Percentiles rank a stretch among this genome's conserved stretches.
These are phyloP conservation scores for Citrullus mucosospermus DNA, from an alignment of 306 rosid species.

Conservation along the genomic window DNA sequence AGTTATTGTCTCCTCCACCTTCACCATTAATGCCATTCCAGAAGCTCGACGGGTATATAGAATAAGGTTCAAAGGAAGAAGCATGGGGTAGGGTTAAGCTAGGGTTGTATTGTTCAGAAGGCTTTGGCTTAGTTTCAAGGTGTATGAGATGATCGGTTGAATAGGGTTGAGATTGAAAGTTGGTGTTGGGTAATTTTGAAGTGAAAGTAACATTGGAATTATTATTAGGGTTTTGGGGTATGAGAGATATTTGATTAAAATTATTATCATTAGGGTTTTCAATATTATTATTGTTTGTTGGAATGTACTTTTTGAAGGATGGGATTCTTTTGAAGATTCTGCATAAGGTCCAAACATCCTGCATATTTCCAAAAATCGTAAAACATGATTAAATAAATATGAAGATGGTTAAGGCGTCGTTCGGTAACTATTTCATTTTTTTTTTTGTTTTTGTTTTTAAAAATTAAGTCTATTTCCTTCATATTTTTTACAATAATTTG, in stretches of 20 bases:
- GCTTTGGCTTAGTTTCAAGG: background rate
- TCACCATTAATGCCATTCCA: conserved; percentile 10
- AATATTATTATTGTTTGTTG: conserved; percentile 1
- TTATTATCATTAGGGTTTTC: too few species aligned
- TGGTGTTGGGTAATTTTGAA: conserved; percentile 16
- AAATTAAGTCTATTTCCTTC: too few species aligned
- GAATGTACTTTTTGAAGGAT: conserved; percentile 40
- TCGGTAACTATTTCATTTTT: too few species aligned
- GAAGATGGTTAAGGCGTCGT: background rate
- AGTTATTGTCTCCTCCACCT: conserved; percentile 26
- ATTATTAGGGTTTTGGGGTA: conserved; percentile 4
- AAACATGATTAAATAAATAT: background rate
- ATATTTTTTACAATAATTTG: too few species aligned
- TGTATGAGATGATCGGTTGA: background rate
- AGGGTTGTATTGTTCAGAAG: conserved; percentile 14
- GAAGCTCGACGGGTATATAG: conserved; percentile 10
- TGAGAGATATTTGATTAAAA: background rate
- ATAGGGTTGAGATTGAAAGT: background rate
- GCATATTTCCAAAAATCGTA: conserved; percentile 7
- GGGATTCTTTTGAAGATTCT: conserved; percentile 65
- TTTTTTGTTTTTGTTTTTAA: too few species aligned
- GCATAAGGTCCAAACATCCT: conserved; percentile 97
- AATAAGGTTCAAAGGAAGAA: background rate
- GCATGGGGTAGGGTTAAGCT: background rate
- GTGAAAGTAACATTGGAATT: conserved; percentile 13